A percentile compares a stretch with the other conserved stretches of the same genome.
These are phyloP conservation scores for Chimonanthus praecox DNA, from an alignment of 164 flowering plant genomes.

Conservation along the genomic window DNA sequence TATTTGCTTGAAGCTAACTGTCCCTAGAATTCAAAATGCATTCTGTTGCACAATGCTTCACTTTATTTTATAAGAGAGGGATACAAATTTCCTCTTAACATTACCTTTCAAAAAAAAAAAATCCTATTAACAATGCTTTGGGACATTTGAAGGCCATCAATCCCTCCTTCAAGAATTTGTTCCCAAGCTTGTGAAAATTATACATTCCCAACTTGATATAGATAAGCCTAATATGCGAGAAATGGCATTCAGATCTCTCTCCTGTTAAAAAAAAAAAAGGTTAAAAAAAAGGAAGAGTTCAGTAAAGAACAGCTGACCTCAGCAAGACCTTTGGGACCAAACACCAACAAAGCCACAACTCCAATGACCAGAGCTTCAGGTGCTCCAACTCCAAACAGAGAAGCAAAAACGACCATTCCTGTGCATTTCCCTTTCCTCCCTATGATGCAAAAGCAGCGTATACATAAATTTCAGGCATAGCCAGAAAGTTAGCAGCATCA, in stretches of 20 bases:
- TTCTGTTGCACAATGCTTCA: no score
- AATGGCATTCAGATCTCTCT: no score
- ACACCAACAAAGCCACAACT: constrained; percentile 94
- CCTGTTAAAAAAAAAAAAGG: background rate
- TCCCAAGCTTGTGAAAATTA: background rate
- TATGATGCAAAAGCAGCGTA: constrained; percentile 19
- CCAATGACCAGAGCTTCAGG: constrained; percentile 98
- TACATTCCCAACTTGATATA: background rate
- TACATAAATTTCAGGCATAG: background rate
- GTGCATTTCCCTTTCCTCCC: constrained; percentile 45
- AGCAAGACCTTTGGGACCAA: constrained; percentile 99
- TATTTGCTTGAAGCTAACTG: no score
- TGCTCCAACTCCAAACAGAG: constrained; percentile 98
- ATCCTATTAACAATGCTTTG: no score
- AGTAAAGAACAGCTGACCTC: constrained; percentile 52
- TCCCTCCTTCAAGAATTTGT: background rate
- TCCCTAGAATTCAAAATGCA: no score
- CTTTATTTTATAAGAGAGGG: no score
- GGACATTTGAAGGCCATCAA: background rate
- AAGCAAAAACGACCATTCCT: constrained; percentile 61
- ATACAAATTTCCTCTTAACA: no score
- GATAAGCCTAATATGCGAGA: background rate
- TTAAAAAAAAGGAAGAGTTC: background rate
- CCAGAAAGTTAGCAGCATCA: background rate
- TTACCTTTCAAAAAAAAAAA: background rate